A percentile compares a stretch with the other conserved stretches of the same genome.
Conservation (phyloP, 176 grass and related monocot genomes). For the Cenchrus fungigraminus region DNA sequence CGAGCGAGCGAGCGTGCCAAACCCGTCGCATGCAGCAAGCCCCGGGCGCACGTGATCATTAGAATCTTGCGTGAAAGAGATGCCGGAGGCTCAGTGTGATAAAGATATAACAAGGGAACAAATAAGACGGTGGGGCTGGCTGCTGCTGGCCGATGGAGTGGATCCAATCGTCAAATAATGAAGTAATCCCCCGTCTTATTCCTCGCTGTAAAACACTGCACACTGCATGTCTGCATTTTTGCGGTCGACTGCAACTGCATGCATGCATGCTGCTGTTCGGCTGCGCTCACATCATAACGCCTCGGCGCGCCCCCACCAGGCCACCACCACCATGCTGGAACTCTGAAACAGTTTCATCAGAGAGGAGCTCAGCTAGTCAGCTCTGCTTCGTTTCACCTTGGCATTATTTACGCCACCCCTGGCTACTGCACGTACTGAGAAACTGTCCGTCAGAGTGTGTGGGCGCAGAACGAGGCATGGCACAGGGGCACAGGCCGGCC, state of each 20-base stretch:
- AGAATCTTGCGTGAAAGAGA: constrained; percentile 40
- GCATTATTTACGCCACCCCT: neutral
- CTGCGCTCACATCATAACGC: constrained; percentile 43
- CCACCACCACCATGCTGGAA: neutral
- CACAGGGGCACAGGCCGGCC: neutral
- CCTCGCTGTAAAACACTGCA: constrained; percentile 36
- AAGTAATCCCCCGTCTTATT: neutral
- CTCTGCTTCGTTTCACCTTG: constrained; percentile 42
- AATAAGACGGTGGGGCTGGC: neutral
- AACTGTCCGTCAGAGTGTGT: constrained; percentile 3
- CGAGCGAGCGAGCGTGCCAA: constrained; percentile 21
- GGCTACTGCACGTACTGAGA: neutral
- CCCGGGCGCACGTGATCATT: constrained; percentile 51
- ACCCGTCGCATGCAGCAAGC: neutral
- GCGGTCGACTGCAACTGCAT: neutral
- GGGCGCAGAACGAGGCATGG: neutral
- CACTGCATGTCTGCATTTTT: neutral
- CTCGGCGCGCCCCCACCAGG: neutral
- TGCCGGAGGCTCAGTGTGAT: neutral
- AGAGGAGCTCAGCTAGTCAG: neutral
- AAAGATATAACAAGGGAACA: neutral
- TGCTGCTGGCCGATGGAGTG: neutral
- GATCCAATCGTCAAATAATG: constrained; percentile 25
- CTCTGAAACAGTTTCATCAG: neutral
- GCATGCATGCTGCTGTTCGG: constrained; percentile 6